These are phyloP conservation scores for Singerocomus inundabilis DNA, from an alignment of 1,284 basidiomycete genomes.

Conservation along the genomic window DNA sequence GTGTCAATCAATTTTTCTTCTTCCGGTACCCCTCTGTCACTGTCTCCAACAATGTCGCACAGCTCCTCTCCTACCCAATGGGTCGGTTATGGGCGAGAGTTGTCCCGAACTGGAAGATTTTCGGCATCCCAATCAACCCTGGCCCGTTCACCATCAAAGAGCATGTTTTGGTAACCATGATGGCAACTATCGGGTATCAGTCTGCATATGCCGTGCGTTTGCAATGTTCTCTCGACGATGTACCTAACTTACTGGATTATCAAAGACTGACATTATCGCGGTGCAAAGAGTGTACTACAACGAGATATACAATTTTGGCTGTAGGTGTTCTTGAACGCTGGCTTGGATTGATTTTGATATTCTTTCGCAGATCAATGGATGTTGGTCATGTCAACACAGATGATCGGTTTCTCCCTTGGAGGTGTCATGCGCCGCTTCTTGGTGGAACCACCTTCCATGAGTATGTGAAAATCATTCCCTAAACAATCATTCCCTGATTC, in stretches of 20 bases:
- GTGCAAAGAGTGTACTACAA: constrained; percentile 72
- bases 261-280: constrained; percentile 55
- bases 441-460: constrained; percentile 88
- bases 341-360: constrained; percentile 30
- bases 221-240: neutral
- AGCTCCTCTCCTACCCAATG: constrained; percentile 64
- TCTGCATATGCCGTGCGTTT: constrained; percentile 34
- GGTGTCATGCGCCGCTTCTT: constrained; percentile 79
- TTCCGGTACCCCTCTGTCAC: constrained; percentile 63
- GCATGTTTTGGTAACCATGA: constrained; percentile 69
- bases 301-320: constrained; percentile 63
- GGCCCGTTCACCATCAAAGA: constrained; percentile 75
- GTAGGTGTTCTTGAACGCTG: constrained; percentile 29
- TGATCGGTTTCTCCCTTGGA: constrained; percentile 86
- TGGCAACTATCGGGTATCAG: constrained; percentile 67
- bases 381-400: constrained; percentile 80
- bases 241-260: neutral
- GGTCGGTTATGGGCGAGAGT: constrained; percentile 55
- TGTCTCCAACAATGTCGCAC: constrained; percentile 57
- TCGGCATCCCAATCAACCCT: constrained; percentile 61
- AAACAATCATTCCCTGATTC: constrained; percentile 5
- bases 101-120: constrained; percentile 55
- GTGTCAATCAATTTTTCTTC: constrained; percentile 66
- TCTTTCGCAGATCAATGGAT: constrained; percentile 71
- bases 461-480: constrained; percentile 32